Base-by-base conservation (phyloP, 306 rosid species). In the Citrullus amarus region DNA sequence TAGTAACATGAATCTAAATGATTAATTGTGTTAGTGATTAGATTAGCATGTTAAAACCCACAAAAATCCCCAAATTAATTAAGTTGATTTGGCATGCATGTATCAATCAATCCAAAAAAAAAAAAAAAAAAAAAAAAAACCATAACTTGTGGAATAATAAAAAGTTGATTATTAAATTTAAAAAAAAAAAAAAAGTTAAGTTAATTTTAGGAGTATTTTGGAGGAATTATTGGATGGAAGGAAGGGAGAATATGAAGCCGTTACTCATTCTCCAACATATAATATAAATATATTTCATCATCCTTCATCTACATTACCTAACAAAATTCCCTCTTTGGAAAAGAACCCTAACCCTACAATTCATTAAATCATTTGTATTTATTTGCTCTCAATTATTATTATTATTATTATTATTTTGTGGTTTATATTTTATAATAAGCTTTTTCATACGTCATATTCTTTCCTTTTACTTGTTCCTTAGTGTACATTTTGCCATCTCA, bases 261-360 rank as follows among this genome's bases (percentile, higher is more conserved):
- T 95, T 94, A 95, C 98, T 95, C 98, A 91, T 95, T 90, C 89
- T 87, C 92, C 95, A 88, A 92, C 96, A 85, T 85, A 84, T 79
- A 55, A 55, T 78, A 62, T 68, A 73, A 30, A 44, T 22, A 14
- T 50, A 62, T 57, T 51, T 67, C 75, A 79, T 78, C 88, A 90
- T 58, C 61, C 2, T 76, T 17, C 28, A 56, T 58, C 6, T 78
- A 50, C 22, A 78, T 63, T 32, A 59, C 96, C 96, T 85, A 94
- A 90, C 88, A 78, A 87, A 83, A 84, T 82, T 89, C 85, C 86
- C 84, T 84, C 80, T 89, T 81, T 81, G 57, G 87, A 81, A 70
- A 84, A 81, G 75, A 92, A 86, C 90, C 91, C 90, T 83, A 90
- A 89, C 91, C 82, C 84, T 84, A 80, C 54, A 79, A 82, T 81